Evolutionary conservation across 805 yeast species (phyloP).

Genomic region (Ogataea trehalophila): DNA sequence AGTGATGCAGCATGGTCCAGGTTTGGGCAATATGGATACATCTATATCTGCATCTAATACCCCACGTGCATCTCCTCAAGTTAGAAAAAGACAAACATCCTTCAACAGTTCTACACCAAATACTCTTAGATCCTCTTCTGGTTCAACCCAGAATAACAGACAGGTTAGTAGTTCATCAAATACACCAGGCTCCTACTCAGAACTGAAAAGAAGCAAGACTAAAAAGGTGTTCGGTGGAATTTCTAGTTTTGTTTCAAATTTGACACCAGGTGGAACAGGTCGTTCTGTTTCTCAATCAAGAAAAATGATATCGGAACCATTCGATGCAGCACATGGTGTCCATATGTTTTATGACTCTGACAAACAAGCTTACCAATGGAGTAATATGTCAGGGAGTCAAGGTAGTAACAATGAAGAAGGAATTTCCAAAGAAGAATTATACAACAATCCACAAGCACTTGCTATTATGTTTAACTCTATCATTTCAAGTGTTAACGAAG

Average conservation of each 20-base stretch:
- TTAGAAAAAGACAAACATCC: neutral
- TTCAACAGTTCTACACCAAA: neutral
- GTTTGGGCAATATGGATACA: neutral
- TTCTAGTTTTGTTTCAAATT: slow-evolving; percentile 34
- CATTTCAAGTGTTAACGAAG: slow-evolving; percentile 20
- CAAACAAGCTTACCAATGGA: neutral
- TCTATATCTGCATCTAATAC: neutral
- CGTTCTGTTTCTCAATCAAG: neutral
- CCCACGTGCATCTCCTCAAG: neutral
- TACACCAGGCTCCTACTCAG: slow-evolving; percentile 7
- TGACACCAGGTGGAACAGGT: slow-evolving; percentile 4
- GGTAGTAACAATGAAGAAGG: slow-evolving; percentile 77
- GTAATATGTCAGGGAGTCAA: slow-evolving; percentile 65
- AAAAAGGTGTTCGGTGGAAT: slow-evolving; percentile 57
- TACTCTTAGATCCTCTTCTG: slow-evolving; percentile 1
- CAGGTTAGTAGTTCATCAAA: slow-evolving; percentile 11
- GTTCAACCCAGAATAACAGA: slow-evolving; percentile 8
- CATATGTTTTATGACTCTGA: slow-evolving; percentile 48
- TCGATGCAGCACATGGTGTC: slow-evolving; percentile 82
- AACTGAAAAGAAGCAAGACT: slow-evolving; percentile 36
- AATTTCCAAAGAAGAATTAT: slow-evolving; percentile 81
- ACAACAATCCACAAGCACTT: slow-evolving; percentile 90
- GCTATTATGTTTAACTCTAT: slow-evolving; percentile 28
- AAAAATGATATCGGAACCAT: slow-evolving; percentile 76
- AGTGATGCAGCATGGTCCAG: slow-evolving; percentile 2